Evolutionary conservation across 2,329 filamentous ascomycete species (phyloP).

Genomic region (Fusarium sp.): DNA sequence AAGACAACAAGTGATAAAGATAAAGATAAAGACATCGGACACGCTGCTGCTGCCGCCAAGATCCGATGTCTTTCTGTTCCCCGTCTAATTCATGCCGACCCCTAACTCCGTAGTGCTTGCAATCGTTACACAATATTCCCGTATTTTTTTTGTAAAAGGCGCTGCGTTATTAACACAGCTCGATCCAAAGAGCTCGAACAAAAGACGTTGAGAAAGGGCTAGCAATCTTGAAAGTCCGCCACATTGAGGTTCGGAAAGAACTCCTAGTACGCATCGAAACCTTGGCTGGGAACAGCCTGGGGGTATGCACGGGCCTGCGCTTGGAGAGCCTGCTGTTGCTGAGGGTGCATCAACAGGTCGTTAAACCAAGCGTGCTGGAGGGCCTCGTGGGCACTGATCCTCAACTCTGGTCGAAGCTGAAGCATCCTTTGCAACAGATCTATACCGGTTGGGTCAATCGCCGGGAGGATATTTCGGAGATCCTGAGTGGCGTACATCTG

Average conservation of each 20-base stretch:
- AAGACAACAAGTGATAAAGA: constrained; percentile 16
- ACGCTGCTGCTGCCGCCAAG: constrained; percentile 23
- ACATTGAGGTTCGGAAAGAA: neutral
- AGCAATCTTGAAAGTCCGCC: constrained; percentile 10
- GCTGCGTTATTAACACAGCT: constrained; percentile 17
- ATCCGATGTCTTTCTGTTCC: constrained; percentile 38
- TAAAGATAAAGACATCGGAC: constrained; percentile 12
- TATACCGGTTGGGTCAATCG: constrained; percentile 89
- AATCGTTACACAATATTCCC: constrained; percentile 28
- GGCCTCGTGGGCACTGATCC: constrained; percentile 89
- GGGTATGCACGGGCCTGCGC: constrained; percentile 60
- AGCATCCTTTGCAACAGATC: constrained; percentile 93
- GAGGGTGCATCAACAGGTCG: constrained; percentile 74
- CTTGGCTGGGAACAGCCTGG: constrained; percentile 58
- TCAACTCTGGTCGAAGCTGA: constrained; percentile 90
- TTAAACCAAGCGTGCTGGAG: constrained; percentile 94
- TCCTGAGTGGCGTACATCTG: constrained; percentile 96
- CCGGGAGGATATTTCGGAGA: constrained; percentile 86
- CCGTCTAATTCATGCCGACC: constrained; percentile 45
- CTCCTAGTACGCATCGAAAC: constrained; percentile 56
- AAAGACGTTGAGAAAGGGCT: constrained; percentile 5
- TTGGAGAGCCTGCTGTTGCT: constrained; percentile 57
- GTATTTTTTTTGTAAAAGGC: constrained; percentile 15
- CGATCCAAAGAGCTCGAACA: constrained; percentile 15
- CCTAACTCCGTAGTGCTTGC: constrained; percentile 46